These are phyloP conservation scores for Paecilomyces formosus DNA, from an alignment of 2,329 filamentous ascomycete genomes.

Conservation along the genomic window DNA sequence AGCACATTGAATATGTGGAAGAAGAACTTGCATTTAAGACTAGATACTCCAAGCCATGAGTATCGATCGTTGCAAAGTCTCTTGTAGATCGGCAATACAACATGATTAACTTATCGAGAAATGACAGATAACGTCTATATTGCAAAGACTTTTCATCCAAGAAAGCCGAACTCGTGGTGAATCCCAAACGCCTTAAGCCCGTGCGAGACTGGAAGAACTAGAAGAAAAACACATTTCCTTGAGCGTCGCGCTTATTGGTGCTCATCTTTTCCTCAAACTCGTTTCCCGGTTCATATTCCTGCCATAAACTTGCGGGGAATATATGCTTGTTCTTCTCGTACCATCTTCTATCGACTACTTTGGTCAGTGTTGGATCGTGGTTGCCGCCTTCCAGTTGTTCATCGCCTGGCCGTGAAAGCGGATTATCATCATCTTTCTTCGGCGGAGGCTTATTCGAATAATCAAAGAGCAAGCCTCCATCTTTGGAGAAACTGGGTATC, in stretches of 20 bases:
- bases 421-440: slow-evolving; percentile 26
- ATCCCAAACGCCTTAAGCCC: neutral
- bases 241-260: slow-evolving; percentile 70
- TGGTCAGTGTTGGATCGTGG: slow-evolving; percentile 75
- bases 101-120: neutral
- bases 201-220: slow-evolving; percentile 28
- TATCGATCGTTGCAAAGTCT: neutral
- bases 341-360: slow-evolving; percentile 93
- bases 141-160: neutral
- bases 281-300: slow-evolving; percentile 84
- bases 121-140: neutral
- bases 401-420: slow-evolving; percentile 41
- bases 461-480: slow-evolving; percentile 71
- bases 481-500: slow-evolving; percentile 57
- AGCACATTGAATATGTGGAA: neutral
- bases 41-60: too few relatives aligned
- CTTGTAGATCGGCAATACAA: neutral
- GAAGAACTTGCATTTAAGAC: too few relatives aligned
- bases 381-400: slow-evolving; percentile 62
- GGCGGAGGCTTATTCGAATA: slow-evolving; percentile 49
- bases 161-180: neutral
- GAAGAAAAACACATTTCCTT: slow-evolving; percentile 93
- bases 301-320: slow-evolving; percentile 92
- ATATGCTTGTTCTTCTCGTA: slow-evolving; percentile 98
- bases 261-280: slow-evolving; percentile 59